phyloP scores from a whole-genome alignment of 345 rosid genomes.

The Lumnitzera littorea region DNA sequence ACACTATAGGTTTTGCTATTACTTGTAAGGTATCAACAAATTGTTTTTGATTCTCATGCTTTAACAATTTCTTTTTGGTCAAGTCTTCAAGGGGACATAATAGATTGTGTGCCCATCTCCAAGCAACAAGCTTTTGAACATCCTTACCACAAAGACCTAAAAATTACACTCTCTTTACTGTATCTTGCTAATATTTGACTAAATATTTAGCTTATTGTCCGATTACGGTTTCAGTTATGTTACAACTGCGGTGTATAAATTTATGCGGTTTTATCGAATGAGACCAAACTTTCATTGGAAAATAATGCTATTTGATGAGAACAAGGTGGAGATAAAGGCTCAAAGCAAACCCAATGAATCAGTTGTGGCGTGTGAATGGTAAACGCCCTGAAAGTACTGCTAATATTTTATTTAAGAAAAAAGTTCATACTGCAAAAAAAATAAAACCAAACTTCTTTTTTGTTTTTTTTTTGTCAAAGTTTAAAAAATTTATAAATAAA shows the following conservation, averaged over 20 bases:
- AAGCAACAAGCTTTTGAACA: constrained; percentile 97
- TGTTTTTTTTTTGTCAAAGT: too few relatives aligned
- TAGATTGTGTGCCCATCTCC: constrained; percentile 79
- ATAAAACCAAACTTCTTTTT: too few relatives aligned
- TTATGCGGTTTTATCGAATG: constrained; percentile 30
- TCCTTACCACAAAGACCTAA: constrained; percentile 92
- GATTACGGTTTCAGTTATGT: too few relatives aligned
- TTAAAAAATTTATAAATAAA: too few relatives aligned
- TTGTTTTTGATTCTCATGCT: too few relatives aligned
- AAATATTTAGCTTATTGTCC: too few relatives aligned
- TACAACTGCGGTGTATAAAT: too few relatives aligned
- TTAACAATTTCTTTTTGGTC: constrained; percentile 4
- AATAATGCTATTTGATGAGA: constrained; percentile 61
- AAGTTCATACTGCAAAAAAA: too few relatives aligned
- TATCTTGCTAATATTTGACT: too few relatives aligned
- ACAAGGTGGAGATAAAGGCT: constrained; percentile 41
- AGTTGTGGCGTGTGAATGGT: constrained; percentile 79
- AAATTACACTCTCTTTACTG: constrained; percentile 23
- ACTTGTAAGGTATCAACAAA: too few relatives aligned
- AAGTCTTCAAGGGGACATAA: constrained; percentile 75
- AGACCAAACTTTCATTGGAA: constrained; percentile 77
- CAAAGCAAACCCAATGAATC: constrained; percentile 47
- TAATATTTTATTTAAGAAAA: too few relatives aligned
- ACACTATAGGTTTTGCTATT: too few relatives aligned
- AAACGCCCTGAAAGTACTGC: constrained; percentile 60